These are phyloP conservation scores for Penicillium cosmopolitanum DNA, from an alignment of 495 filamentous ascomycete species.

Conservation along the genomic window DNA sequence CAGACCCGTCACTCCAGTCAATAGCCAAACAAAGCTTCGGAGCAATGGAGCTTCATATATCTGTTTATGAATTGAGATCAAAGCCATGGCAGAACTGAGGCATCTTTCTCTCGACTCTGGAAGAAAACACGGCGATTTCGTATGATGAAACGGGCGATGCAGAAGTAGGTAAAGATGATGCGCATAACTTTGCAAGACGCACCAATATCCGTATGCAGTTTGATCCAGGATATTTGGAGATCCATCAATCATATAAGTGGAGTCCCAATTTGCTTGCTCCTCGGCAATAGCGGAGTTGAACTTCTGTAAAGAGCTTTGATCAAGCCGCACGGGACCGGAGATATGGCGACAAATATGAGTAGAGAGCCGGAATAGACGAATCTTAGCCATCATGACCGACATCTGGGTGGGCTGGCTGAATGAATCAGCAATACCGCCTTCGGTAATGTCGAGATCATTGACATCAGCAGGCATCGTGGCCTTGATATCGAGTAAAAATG, in stretches of 20 bases:
- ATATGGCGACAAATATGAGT: constrained; percentile 23
- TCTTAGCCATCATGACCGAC: constrained; percentile 25
- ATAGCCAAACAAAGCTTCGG: constrained; percentile 19
- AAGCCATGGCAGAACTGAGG: constrained; percentile 11
- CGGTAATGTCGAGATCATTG: constrained; percentile 24
- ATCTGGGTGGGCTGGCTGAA: constrained; percentile 26
- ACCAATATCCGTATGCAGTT: constrained; percentile 24
- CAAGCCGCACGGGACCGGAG: constrained; percentile 8
- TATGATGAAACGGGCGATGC: constrained; percentile 21
- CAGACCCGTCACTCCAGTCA: constrained; percentile 23
- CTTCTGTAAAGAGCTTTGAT: background rate
- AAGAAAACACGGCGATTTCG: constrained; percentile 9
- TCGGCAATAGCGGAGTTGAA: constrained; percentile 17
- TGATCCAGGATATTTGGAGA: constrained; percentile 22
- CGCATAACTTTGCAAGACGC: constrained; percentile 25
- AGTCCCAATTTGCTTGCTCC: constrained; percentile 26
- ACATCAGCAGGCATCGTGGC: constrained; percentile 18
- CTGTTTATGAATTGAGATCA: constrained; percentile 20
- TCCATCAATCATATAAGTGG: constrained; percentile 18
- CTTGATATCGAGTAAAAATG: constrained; percentile 19
- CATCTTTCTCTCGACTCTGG: constrained; percentile 18
- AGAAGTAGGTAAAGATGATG: constrained; percentile 31
- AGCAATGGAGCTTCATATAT: constrained; percentile 23
- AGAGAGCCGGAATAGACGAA: constrained; percentile 23
- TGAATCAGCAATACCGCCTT: constrained; percentile 10